Evolutionary conservation across 2,329 filamentous ascomycete species (phyloP).

Genomic region (Sarocladium oryzae): DNA sequence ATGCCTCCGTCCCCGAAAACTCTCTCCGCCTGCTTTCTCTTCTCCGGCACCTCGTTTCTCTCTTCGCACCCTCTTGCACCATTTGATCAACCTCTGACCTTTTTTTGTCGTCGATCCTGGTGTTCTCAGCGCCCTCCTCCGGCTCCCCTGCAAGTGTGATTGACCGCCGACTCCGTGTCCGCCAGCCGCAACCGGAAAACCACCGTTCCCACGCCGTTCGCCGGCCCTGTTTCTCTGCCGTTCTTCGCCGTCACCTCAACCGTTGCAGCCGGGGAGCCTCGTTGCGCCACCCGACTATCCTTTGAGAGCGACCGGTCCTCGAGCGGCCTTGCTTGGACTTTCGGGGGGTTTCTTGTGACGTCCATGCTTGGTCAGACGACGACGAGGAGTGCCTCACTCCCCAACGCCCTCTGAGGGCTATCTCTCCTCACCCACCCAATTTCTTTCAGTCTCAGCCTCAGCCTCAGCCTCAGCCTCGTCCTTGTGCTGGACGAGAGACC

Average conservation of each 20-base stretch:
- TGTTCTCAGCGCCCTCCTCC: background rate
- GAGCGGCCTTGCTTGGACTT: too few species aligned
- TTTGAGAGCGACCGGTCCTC: background rate
- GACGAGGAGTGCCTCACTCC: constrained; percentile 3
- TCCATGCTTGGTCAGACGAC: background rate
- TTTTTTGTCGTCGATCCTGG: background rate
- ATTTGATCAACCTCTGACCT: background rate
- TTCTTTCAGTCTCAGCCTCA: background rate
- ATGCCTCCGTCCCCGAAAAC: constrained; percentile 2
- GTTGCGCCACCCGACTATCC: background rate
- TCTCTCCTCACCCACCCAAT: background rate
- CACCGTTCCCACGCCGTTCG: constrained; percentile 3
- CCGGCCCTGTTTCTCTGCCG: background rate
- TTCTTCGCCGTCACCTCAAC: constrained; percentile 1
- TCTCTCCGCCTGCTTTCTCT: constrained; percentile 2
- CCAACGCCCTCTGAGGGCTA: background rate
- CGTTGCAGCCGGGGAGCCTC: background rate
- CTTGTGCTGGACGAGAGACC: too few species aligned
- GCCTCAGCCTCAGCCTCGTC: background rate
- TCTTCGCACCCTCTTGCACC: background rate
- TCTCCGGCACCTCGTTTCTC: background rate
- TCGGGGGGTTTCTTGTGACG: background rate
- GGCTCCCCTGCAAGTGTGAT: background rate
- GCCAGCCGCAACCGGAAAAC: background rate
- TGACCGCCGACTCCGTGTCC: constrained; percentile 4